Conservation (phyloP, 306 rosid genomes). For the Delonix regia region DNA sequence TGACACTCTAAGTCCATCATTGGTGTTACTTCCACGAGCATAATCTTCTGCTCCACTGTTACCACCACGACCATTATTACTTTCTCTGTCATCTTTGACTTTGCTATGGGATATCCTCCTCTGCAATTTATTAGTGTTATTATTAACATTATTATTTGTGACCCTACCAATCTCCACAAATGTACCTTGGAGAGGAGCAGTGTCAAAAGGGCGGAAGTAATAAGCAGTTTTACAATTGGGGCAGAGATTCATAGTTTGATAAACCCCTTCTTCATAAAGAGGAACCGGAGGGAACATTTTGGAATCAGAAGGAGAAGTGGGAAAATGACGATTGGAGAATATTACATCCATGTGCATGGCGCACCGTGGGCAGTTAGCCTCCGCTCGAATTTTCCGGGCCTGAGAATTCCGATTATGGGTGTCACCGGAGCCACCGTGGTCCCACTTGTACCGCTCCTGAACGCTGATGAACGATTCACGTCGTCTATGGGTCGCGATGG, state of each 20-base stretch:
- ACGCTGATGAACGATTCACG: conserved; percentile 60
- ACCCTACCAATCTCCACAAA: conserved; percentile 87
- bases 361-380: conserved; percentile 92
- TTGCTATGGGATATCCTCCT: conserved; percentile 45
- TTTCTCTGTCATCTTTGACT: conserved; percentile 34
- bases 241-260: conserved; percentile 79
- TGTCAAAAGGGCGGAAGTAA: conserved; percentile 71
- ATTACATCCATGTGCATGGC: conserved; percentile 73
- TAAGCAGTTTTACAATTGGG: conserved; percentile 89
- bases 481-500: conserved; percentile 49
- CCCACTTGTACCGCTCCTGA: conserved; percentile 93
- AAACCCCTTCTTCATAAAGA: conserved; percentile 34
- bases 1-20: conserved; percentile 52
- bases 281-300: conserved; percentile 40
- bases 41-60: conserved; percentile 37
- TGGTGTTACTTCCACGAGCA: conserved; percentile 32
- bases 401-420: conserved; percentile 32
- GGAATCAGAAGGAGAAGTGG: conserved; percentile 30
- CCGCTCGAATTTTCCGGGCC: conserved; percentile 82
- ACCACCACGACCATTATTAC: conserved; percentile 35
- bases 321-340: conserved; percentile 64
- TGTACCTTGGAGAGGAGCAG: conserved; percentile 79
- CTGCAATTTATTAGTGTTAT: conserved; percentile 31
- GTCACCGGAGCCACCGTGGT: conserved; percentile 82
- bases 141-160: conserved; percentile 34